These are phyloP conservation scores for Vaccinium vitisidaea DNA, from an alignment of 148 eudicot genomes.

Conservation along the genomic window DNA sequence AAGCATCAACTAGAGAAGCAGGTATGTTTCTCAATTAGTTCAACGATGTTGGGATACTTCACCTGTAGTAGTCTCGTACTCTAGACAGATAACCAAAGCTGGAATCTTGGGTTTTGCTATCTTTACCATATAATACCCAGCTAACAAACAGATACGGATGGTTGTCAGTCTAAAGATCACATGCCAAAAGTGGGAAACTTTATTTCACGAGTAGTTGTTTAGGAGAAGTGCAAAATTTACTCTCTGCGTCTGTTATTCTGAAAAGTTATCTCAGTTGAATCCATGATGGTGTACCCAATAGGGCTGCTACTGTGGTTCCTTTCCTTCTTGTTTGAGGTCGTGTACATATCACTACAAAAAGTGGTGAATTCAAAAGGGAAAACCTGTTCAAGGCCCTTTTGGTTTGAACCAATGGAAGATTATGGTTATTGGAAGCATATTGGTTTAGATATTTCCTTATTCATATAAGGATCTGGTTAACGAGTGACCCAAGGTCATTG, in stretches of 20 bases:
- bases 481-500: not conserved
- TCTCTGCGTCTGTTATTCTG: not conserved
- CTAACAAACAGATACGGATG: not conserved
- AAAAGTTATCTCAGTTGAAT: not conserved
- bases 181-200: not conserved
- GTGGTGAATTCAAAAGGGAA: not conserved
- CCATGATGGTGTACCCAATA: not conserved
- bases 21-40: constrained; percentile 34
- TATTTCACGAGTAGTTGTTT: not conserved
- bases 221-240: not conserved
- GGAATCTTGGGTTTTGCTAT: not conserved
- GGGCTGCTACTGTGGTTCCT: not conserved
- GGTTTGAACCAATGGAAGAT: not conserved
- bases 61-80: not conserved
- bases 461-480: not conserved
- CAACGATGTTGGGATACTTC: not conserved
- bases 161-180: not conserved
- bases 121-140: not conserved
- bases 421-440: not conserved
- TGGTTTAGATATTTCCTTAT: not conserved
- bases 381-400: not conserved
- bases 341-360: not conserved
- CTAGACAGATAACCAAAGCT: not conserved
- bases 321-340: not conserved
- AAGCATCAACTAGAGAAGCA: constrained; percentile 95